phyloP scores from a whole-genome alignment of 2,329 filamentous ascomycete species.

The Onygenales sp. region DNA sequence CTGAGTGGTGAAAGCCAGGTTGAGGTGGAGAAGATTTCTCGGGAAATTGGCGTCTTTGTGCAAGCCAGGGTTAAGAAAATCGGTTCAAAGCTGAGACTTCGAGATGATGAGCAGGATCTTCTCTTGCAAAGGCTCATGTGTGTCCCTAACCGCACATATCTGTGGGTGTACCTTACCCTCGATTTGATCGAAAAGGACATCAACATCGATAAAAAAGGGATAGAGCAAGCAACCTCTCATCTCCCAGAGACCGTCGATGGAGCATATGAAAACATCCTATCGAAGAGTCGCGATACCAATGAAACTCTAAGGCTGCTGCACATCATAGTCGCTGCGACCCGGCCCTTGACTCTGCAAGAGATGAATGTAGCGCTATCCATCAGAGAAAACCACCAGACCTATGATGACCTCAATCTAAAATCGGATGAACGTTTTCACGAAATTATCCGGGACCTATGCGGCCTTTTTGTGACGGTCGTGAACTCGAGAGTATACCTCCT shows the following conservation, averaged over 20 bases:
- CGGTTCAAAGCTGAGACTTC: slow-evolving; percentile 11
- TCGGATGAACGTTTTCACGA: slow-evolving; percentile 8
- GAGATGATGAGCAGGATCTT: slow-evolving; percentile 5
- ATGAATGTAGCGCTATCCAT: slow-evolving; percentile 20
- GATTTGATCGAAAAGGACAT: slow-evolving; percentile 18
- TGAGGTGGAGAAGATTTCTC: slow-evolving; percentile 10
- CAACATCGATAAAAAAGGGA: slow-evolving; percentile 10
- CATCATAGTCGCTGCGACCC: slow-evolving; percentile 24
- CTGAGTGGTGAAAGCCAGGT: slow-evolving; percentile 14
- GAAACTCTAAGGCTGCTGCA: slow-evolving; percentile 24
- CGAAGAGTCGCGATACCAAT: slow-evolving; percentile 15
- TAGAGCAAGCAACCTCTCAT: slow-evolving; percentile 11
- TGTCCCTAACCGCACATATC: slow-evolving; percentile 28
- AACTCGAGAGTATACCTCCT: slow-evolving; percentile 27
- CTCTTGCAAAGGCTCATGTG: slow-evolving; percentile 20
- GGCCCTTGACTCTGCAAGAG: slow-evolving; percentile 26
- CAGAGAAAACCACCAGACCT: slow-evolving; percentile 1
- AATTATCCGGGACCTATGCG: slow-evolving; percentile 23
- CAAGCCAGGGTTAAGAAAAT: slow-evolving; percentile 11
- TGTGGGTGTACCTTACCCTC: slow-evolving; percentile 30
- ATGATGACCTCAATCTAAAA: slow-evolving; percentile 11
- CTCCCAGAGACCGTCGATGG: slow-evolving; percentile 18
- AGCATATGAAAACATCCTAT: slow-evolving; percentile 27
- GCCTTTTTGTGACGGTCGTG: slow-evolving; percentile 27
- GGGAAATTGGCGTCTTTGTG: slow-evolving; percentile 20